A percentile compares a stretch with the other conserved stretches of the same genome.
These are phyloP conservation scores for Rutstroemia sp. DNA, from an alignment of 2,329 filamentous ascomycete species.

Conservation along the genomic window DNA sequence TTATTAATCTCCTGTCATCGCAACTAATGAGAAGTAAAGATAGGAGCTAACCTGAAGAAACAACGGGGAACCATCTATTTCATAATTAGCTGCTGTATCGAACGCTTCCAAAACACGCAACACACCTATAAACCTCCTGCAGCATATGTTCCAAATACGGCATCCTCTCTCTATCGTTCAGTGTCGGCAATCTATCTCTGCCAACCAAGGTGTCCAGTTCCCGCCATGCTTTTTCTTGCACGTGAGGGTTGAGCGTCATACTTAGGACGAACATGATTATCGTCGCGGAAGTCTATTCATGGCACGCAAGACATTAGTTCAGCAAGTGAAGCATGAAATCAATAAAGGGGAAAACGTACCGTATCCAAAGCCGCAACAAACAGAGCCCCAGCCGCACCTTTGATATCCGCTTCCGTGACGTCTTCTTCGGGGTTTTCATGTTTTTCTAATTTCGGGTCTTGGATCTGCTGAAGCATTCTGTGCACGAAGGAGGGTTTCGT, in stretches of 20 bases:
- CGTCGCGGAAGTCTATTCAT: not conserved
- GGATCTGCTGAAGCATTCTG: not conserved
- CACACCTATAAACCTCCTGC: conserved; percentile 34
- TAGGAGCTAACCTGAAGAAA: not conserved
- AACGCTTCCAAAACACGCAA: not conserved
- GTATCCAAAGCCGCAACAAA: conserved; percentile 36
- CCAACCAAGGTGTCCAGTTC: conserved; percentile 42
- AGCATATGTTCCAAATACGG: conserved; percentile 38
- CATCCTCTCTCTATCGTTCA: conserved; percentile 34
- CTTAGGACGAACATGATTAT: conserved; percentile 33
- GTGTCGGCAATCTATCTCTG: not conserved
- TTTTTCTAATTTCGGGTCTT: not conserved
- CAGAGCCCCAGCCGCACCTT: conserved; percentile 41
- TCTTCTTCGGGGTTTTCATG: not conserved
- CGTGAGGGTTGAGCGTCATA: conserved; percentile 28
- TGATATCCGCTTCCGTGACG: conserved; percentile 20
- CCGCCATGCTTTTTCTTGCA: conserved; percentile 39
- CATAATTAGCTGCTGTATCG: not conserved
- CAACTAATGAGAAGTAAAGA: not conserved
- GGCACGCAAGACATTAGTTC: not conserved
- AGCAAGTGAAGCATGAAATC: not conserved
- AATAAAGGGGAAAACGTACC: not conserved
- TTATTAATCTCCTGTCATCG: not conserved
- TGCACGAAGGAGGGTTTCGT: conserved; percentile 5
- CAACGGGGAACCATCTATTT: conserved; percentile 35